phyloP scores from a whole-genome alignment of 2,329 filamentous ascomycete genomes.

The Ilyonectria sp. region DNA sequence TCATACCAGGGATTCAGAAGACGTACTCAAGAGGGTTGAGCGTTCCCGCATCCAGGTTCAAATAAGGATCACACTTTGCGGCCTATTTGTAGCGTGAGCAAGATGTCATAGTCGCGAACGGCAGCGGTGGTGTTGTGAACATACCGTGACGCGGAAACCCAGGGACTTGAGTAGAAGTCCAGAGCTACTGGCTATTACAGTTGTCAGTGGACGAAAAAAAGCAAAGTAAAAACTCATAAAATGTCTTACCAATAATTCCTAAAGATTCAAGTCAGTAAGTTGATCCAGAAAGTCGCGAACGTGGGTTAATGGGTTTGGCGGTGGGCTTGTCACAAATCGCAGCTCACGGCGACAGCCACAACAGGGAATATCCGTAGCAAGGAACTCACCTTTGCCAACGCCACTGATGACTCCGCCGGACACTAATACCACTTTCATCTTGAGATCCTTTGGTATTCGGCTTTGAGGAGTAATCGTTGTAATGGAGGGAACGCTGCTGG shows the following conservation, averaged over 20 bases:
- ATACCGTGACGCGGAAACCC: constrained; percentile 78
- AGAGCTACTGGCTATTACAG: constrained; percentile 54
- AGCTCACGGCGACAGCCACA: not conserved
- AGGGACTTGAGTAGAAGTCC: constrained; percentile 85
- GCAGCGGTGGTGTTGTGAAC: not conserved
- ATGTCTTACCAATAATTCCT: constrained; percentile 10
- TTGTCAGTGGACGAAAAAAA: constrained; percentile 22
- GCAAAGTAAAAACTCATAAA: not conserved
- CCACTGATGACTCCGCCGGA: constrained; percentile 42
- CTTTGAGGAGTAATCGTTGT: too few species aligned
- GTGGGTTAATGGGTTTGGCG: not conserved
- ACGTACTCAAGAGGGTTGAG: constrained; percentile 53
- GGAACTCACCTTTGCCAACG: constrained; percentile 37
- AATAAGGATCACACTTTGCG: constrained; percentile 67
- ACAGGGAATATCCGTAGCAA: not conserved
- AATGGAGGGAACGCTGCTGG: constrained; percentile 20
- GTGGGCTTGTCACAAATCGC: not conserved
- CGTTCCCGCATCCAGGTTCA: constrained; percentile 57
- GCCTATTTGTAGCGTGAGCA: constrained; percentile 40
- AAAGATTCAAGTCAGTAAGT: constrained; percentile 21
- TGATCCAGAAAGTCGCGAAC: constrained; percentile 4
- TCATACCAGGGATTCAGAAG: not conserved
- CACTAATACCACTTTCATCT: constrained; percentile 41
- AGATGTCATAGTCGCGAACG: not conserved
- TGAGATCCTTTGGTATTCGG: constrained; percentile 16